Percentiles rank a stretch among this genome's conserved stretches.
Evolutionary conservation across 2,329 filamentous ascomycete genomes (phyloP).

Genomic region (Neurospora crassa): DNA sequence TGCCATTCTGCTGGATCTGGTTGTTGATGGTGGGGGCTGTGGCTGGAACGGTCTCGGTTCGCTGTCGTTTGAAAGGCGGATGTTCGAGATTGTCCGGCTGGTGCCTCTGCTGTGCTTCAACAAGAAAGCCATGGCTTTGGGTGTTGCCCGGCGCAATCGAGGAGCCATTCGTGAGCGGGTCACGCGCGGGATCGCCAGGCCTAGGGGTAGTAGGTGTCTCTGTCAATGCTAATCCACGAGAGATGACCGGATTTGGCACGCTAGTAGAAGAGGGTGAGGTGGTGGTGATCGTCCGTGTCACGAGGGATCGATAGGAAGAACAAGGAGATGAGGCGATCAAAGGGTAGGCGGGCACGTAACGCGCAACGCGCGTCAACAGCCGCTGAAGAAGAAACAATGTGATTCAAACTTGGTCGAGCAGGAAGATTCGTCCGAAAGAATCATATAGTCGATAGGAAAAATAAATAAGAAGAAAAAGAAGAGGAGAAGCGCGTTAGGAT

Average conservation of each 20-base stretch:
- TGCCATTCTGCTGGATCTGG: not conserved
- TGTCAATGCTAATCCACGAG: not conserved
- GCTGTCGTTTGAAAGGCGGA: not conserved
- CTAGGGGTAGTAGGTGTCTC: not conserved
- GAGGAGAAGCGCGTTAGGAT: not conserved
- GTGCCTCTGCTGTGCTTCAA: not conserved
- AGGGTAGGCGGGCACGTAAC: not conserved
- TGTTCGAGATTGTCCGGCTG: not conserved
- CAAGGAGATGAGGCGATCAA: not conserved
- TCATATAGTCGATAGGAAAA: not conserved
- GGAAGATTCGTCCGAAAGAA: not conserved
- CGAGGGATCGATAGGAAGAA: not conserved
- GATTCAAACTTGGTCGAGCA: not conserved
- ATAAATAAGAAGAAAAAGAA: not conserved
- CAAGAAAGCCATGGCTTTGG: not conserved
- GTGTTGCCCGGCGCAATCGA: not conserved
- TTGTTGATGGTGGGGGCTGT: not conserved
- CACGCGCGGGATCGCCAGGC: not conserved
- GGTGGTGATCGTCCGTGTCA: not conserved
- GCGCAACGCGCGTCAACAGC: not conserved
- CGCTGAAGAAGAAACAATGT: not conserved
- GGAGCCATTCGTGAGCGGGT: not conserved
- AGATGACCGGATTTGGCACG: not conserved
- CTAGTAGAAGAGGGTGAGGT: not conserved
- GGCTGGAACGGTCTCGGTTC: not conserved